A percentile compares a stretch with the other conserved stretches of the same genome.
phyloP scores from a whole-genome alignment of 768 basidiomycete species.

The Tricholoma saponaceum region DNA sequence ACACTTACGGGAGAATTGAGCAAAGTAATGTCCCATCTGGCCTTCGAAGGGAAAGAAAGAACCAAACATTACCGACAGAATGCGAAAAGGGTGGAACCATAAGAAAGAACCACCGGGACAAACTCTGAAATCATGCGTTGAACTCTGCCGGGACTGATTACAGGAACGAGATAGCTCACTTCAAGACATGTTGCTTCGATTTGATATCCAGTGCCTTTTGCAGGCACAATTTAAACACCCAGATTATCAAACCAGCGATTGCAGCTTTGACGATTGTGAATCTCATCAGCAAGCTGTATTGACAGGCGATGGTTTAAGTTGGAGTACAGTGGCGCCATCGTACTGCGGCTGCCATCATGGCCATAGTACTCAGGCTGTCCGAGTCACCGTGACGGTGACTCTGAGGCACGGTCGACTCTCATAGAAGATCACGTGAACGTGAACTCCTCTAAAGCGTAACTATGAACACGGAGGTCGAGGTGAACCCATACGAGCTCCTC shows the following conservation, averaged over 20 bases:
- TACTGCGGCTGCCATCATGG: too few relatives aligned
- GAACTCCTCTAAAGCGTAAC: too few relatives aligned
- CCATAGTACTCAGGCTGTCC: too few relatives aligned
- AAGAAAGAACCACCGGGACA: constrained; percentile 16
- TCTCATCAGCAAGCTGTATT: too few relatives aligned
- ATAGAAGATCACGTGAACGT: too few relatives aligned
- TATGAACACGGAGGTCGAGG: constrained; percentile 47
- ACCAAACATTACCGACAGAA: constrained; percentile 21
- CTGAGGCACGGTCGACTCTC: too few relatives aligned
- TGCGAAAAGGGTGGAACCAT: constrained; percentile 28
- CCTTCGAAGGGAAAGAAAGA: constrained; percentile 31
- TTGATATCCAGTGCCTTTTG: not conserved
- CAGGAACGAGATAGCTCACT: not conserved
- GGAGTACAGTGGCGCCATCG: too few relatives aligned
- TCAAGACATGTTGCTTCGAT: not conserved
- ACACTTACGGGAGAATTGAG: constrained; percentile 31
- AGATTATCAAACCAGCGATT: not conserved
- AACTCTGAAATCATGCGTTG: constrained; percentile 3
- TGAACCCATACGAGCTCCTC: constrained; percentile 72
- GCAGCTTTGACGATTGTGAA: not conserved
- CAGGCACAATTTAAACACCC: not conserved
- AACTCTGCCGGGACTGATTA: not conserved
- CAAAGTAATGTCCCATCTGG: constrained; percentile 29
- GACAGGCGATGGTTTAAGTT: too few relatives aligned
- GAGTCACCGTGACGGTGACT: too few relatives aligned